Base-by-base conservation (phyloP, 176 grass and related monocot species). In the Melocanna baccifera region DNA sequence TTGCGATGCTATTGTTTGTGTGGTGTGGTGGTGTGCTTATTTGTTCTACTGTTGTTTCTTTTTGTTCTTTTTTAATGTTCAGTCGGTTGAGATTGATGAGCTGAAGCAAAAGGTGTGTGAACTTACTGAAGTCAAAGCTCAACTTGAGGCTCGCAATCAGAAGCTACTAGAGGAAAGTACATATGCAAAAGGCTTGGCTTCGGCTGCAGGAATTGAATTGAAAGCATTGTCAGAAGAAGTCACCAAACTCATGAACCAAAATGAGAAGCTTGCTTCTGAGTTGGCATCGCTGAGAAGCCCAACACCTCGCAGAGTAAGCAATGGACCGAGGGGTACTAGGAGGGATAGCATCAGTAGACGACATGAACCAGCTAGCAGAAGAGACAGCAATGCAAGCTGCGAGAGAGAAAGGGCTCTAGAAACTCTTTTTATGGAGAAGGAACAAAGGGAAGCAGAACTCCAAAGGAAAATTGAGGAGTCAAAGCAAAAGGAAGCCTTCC, bases 211-310 rank as follows among this genome's bases (percentile, higher is more conserved):
- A 26, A 91, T 99, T 20, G 97, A 99, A 88, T 88, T 99, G 86
- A 99, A 99, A 72, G 97, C 93, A 0, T 83, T 99, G 37, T 99
- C 97, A 23, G 97, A 99, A 90, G 97, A 99, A 92, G 93, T 99
- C 45, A 96, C 91, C 53, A 99, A 99, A 86, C 91, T 99, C 65
- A 99, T 99, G 97, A 93, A 92, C 88, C 97, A 99, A 55, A 99
- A 99, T 82, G 97, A 99, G 87, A 96, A 88, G 85, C 86, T 99
- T 80, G 87, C 81, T 12, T 69, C 79, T 73, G 97, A 99, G 59
- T 85, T 99, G 84, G 82, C 90, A 37, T 94, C 89, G 0, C 15
- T 85, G 62, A 96, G 83, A 88, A 96, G 82, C 71, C 83, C 93
- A 41, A 87, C 87, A 85, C 96, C 92, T 41, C 88, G 91, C n/a